Evolutionary conservation across 441 rosid species (phyloP), one percentile per base, ranked within the genome.

Genomic region (Euphorbia schlechtendalii): DNA sequence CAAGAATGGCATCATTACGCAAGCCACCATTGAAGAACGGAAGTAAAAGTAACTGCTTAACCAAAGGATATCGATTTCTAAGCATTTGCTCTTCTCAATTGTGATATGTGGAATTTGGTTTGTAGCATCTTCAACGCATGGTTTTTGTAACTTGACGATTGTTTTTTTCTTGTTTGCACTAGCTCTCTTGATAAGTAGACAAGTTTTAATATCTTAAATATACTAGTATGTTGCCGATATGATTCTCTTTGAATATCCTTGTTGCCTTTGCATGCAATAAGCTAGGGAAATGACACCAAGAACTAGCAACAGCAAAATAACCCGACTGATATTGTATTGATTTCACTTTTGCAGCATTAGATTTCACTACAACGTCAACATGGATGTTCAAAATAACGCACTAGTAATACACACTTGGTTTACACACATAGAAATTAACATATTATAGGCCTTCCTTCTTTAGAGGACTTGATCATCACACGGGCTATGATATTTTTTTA

Each of bases 391-490:
- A 58, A 57, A 59, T 30, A 18, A 51, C 64, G 69, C 43, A 45
- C 67, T 58, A 10, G 45, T 17, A 38, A 40, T 25, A 20, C 60
- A 64, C 58, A 21, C 62, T 32, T 34, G 2, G 64, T 51, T 74
- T 64, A 25, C 63, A 56, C n/a, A 52, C 34, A 32, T 32, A 32
- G 18, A 58, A 51, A 51, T 41, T 25, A 60, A 70, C 56, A 69
- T 61, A 59, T 61, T 61, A 46, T 27, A 61, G 24, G 69, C 70
- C 69, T 72, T 46, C 59, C 66, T 61, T 55, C 52, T 77, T 60
- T 32, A 13, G 67, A 58, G 69, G 57, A 66, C 58, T 30, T 51
- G 3, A 48, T 32, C 34, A 32, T 32, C 6, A 32, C 68, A 72
- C 18, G 45, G 49, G 55, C 17, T 43, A 17, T 21, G 28, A 28